Evolutionary conservation across 2,329 filamentous ascomycete species (phyloP).

Genomic region (Mariannaea elegans): DNA sequence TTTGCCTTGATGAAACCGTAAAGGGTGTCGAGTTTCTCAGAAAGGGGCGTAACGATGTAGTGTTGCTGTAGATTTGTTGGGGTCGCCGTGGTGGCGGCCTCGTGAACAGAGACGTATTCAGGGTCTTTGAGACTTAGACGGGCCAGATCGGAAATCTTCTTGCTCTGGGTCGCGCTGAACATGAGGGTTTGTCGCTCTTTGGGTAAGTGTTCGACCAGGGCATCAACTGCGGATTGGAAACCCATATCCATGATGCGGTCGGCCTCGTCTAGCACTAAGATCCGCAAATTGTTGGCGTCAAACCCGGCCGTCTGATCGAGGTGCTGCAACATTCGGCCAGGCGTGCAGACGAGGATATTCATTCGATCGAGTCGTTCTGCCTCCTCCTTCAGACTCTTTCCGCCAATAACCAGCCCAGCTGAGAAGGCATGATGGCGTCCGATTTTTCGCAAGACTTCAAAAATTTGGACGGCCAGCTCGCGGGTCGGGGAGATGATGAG

Average conservation of each 20-base stretch:
- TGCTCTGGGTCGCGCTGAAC: constrained; percentile 96
- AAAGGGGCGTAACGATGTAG: constrained; percentile 85
- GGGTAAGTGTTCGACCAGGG: constrained; percentile 90
- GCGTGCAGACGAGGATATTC: constrained; percentile 97
- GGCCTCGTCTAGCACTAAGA: constrained; percentile 94
- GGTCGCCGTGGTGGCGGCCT: constrained; percentile 80
- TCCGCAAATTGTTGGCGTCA: constrained; percentile 88
- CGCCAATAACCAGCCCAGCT: constrained; percentile 91
- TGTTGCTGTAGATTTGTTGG: constrained; percentile 88
- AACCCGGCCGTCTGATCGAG: constrained; percentile 92
- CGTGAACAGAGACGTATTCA: constrained; percentile 94
- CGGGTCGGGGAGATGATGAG: constrained; percentile 93
- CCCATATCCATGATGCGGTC: constrained; percentile 99
- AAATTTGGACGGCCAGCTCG: constrained; percentile 96
- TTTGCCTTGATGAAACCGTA: constrained; percentile 94
- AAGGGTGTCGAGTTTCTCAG: constrained; percentile 89
- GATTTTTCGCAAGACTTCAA: constrained; percentile 90
- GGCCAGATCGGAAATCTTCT: constrained; percentile 90
- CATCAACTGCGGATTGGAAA: constrained; percentile 89
- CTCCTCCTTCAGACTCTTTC: constrained; percentile 88
- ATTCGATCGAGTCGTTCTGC: constrained; percentile 85
- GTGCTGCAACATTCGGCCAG: constrained; percentile 94
- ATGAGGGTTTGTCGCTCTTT: constrained; percentile 87
- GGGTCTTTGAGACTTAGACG: constrained; percentile 88
- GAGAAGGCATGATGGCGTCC: constrained; percentile 91